Conservation (phyloP, 2,329 filamentous ascomycete species). For the Aspergillus jensenii region DNA sequence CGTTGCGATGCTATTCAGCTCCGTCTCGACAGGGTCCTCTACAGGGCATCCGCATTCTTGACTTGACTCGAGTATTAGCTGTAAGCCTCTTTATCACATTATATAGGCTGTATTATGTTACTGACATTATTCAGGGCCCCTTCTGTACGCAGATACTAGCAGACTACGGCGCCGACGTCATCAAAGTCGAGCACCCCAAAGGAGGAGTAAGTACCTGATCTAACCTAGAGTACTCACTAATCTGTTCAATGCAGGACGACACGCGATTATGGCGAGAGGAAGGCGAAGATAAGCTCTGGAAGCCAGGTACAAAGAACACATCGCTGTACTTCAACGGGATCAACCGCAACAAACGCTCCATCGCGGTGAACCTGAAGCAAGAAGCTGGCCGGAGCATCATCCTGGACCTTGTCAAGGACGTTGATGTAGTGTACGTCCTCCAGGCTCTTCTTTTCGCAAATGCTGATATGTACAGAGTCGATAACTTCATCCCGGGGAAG, state of each 20-base stretch:
- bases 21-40: not conserved
- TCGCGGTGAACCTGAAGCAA: slow-evolving; percentile 35
- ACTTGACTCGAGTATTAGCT: slow-evolving; percentile 31
- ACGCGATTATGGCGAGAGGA: slow-evolving; percentile 32
- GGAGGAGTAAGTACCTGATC: slow-evolving; percentile 17
- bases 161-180: slow-evolving; percentile 46
- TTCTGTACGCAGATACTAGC: slow-evolving; percentile 48
- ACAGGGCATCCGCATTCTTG: slow-evolving; percentile 19
- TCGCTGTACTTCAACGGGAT: slow-evolving; percentile 47
- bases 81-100: slow-evolving; percentile 14
- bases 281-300: slow-evolving; percentile 30
- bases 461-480: slow-evolving; percentile 21
- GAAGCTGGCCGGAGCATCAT: slow-evolving; percentile 31
- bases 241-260: slow-evolving; percentile 20
- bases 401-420: slow-evolving; percentile 33
- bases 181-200: slow-evolving; percentile 39
- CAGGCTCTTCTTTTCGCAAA: too few relatives aligned
- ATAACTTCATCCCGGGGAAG: slow-evolving; percentile 47
- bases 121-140: slow-evolving; percentile 25
- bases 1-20: not conserved
- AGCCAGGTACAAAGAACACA: slow-evolving; percentile 27
- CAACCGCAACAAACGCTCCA: slow-evolving; percentile 48
- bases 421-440: slow-evolving; percentile 36
- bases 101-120: not conserved
- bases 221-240: too few relatives aligned